Evolutionary conservation across 2,329 filamentous ascomycete species (phyloP), one percentile per base, ranked within the genome.

Genomic region (Trichoderma sp.): DNA sequence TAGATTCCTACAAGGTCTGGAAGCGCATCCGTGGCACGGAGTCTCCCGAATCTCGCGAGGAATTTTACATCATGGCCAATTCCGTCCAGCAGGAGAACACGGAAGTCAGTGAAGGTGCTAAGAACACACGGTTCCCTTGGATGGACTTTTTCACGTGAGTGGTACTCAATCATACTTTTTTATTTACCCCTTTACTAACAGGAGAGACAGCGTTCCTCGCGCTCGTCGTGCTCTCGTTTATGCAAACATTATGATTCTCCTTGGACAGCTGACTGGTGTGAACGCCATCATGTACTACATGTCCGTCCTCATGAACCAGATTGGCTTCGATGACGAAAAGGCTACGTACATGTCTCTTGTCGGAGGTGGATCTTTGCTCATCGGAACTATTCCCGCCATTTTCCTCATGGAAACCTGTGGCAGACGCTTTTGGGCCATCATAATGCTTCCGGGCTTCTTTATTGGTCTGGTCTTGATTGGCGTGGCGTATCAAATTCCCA

Each of bases 311-410:
- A 92, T 93, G 89, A 81, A 81, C 64, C 86, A 90, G 76, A 89
- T 93, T 57, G 91, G 91, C 13, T 93, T 93, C 80, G 79, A 90
- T 75, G 80, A 86, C 8, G 85, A 87, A 71, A 80, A 90, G 64
- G 81, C 89, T 17, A 92, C 90, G 72, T 93, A 92, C 84, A 93
- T 93, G 91, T 92, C 91, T 0, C 85, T 93, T 0, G 91, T 93
- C 15, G 91, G 91, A 3, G 91, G 91, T 30, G 91, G 89, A 4
- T 82, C 90, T 0, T 85, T 93, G 0, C 84, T 93, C 0, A 75
- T 93, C 17, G 91, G 90, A 26, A 91, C 90, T 0, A 90, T 92
- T 39, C 90, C 90, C 0, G 90, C 90, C 0, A 88, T 91, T 70
- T 85, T 92, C 77, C 87, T 88, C 74, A 93, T 93, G 91, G 91